Base-by-base conservation (phyloP, 164 flowering plant genomes). In the Macadamia integrifolia region DNA sequence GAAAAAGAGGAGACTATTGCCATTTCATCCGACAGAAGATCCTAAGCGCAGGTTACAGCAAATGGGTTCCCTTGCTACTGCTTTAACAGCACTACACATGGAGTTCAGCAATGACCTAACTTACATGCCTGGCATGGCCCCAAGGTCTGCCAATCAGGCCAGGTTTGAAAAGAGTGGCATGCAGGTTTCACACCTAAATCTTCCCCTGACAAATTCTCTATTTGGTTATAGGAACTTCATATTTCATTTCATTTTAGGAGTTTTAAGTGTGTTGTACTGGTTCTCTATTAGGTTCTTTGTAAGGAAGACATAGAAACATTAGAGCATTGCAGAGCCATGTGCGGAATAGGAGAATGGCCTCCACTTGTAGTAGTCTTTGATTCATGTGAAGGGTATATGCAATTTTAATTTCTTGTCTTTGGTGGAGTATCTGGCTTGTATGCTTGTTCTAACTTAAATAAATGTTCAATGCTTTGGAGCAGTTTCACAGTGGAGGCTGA, bases 401-500 rank as follows among this genome's bases (percentile, higher is more conserved):
- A 31, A 30, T 68, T 58, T 69, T 14, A 43, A 18, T 14, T 17
- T 58, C 9, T 12, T 52, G 30, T 57, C 50, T 42, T 60, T 46
- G 40, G 3, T 29, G 23, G 6, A 14, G 50, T 63, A 28, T 48
- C 18, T 13, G 13, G 29, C 43, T 49, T 6, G 9, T 43, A 6
- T 10, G 52, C 6, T 15, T 46, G 40, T 40, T 8, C 8, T 10
- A 6, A 61, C 62, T 40, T 49, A 35, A 66, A 29, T 29, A 35
- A 10, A 29, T 69, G 35, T 48, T 23, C 64, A 3, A 48, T 61
- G 60, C 65, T 62, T 18, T 68, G 73, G 32, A 78, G 81, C 82
- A 89, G 95, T 29, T 89, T 55, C 72, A 85, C 89, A 0, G 95
- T 87, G 3, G 83, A 85, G 71, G 92, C 90, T 49, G 90, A 89